phyloP scores from a whole-genome alignment of 2,329 filamentous ascomycete species.

The Fusarium nanum region DNA sequence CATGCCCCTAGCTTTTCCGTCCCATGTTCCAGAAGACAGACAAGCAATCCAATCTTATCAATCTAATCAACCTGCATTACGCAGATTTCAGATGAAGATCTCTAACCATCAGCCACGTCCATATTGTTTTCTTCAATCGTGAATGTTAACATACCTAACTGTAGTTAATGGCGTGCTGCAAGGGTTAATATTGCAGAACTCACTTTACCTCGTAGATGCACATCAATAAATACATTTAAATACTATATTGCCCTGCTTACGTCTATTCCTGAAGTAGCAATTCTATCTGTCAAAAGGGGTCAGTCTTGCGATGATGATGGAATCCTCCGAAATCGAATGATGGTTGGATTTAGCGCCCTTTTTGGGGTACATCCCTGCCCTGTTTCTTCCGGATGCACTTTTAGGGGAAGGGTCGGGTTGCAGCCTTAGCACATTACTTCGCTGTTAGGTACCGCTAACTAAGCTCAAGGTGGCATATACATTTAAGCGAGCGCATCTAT shows the following conservation, averaged over 20 bases:
- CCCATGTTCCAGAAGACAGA: conserved; percentile 13
- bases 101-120: conserved; percentile 6
- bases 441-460: conserved; percentile 6
- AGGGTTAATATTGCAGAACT: neutral
- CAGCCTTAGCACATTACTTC: conserved; percentile 22
- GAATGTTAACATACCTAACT: neutral
- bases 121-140: neutral
- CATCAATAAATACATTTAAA: neutral
- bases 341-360: conserved; percentile 23
- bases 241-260: conserved; percentile 4
- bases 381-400: conserved; percentile 41
- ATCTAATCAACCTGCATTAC: conserved; percentile 46
- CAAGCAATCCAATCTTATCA: conserved; percentile 49
- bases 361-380: conserved; percentile 37
- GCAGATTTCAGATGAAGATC: conserved; percentile 34
- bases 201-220: neutral
- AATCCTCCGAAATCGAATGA: conserved; percentile 48
- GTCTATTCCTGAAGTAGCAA: neutral
- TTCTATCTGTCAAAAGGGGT: conserved; percentile 23
- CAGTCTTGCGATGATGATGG: conserved; percentile 31
- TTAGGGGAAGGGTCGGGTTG: conserved; percentile 19
- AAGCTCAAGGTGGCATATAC: conserved; percentile 26
- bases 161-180: neutral
- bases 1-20: conserved; percentile 29
- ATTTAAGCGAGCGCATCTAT: conserved; percentile 3